phyloP scores from a whole-genome alignment of 257 asterid genomes.

The Petunia axillaris region DNA sequence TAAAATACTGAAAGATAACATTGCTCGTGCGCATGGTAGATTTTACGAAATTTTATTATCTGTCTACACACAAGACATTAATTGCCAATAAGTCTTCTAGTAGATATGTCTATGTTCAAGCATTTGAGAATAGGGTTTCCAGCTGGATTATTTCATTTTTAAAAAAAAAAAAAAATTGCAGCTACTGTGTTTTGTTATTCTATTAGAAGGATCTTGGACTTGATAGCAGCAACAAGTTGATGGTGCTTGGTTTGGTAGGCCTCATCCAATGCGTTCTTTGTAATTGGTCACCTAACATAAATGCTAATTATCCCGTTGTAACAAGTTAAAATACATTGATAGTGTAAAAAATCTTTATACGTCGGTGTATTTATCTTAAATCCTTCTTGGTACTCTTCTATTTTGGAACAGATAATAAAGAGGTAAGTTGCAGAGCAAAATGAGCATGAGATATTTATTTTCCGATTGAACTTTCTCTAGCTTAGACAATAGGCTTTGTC shows the following conservation, averaged over 20 bases:
- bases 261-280: not conserved
- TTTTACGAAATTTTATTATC: not conserved
- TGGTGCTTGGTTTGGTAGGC: not conserved
- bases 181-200: not conserved
- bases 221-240: conserved; percentile 9
- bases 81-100: not conserved
- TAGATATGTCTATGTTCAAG: too few relatives aligned
- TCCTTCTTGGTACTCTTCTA: too few relatives aligned
- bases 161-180: not conserved
- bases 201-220: not conserved
- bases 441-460: not conserved
- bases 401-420: too few relatives aligned
- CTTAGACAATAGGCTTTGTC: conserved; percentile 37
- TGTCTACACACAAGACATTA: not conserved
- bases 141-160: not conserved
- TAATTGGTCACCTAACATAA: too few relatives aligned
- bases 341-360: too few relatives aligned
- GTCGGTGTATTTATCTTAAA: too few relatives aligned
- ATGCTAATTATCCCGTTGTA: too few relatives aligned
- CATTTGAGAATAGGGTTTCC: too few relatives aligned
- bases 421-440: not conserved
- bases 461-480: conserved; percentile 13
- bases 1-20: not conserved
- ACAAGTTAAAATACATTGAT: too few relatives aligned
- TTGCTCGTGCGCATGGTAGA: not conserved